Base-by-base conservation (phyloP, 1,139 yeast genomes). In the Scheffersomyces parashehatae region DNA sequence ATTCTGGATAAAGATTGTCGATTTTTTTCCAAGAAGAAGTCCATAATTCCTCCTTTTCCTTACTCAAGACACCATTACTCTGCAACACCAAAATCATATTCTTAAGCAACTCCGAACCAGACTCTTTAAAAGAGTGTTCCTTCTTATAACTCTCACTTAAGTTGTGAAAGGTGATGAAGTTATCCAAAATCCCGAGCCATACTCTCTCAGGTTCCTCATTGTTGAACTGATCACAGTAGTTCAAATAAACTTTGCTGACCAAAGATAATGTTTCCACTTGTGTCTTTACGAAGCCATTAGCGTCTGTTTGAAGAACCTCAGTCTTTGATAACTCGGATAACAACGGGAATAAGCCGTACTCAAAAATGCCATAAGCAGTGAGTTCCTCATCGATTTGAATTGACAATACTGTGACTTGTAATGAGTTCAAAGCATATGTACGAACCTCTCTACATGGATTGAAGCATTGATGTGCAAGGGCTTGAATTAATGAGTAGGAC, bases 391-490 rank as follows among this genome's bases (percentile, higher is more conserved):
- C 65, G 55, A 51, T 39, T 13, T 65, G 65, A 28, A 71, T 55
- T 0, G 75, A 50, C 55, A 83, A 53, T 49, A 77, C 52, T 30
- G 78, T 59, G 44, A 67, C 58, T 54, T 81, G 82, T 55, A 90
- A 67, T 13, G 77, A 59, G 44, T 75, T 67, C 46, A 85, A 61
- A 0, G 96, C 93, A 60, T 73, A 79, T 0, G 77, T 65, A 37
- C 97, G 72, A 10, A 90, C 73, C 58, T 86, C 90, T 31, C 88
- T 75, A 59, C 96, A 88, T 8, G 96, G 96, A 55, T 89, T 90
- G 60, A 87, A 79, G 59, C 97, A 88, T 63, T 90, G 97, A 54
- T 86, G 91, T 0, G 95, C 89, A 46, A 90, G 72, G 0, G 95
- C 93, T 58, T 88, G 93, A 28, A 85, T 69, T 46, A 85, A 65